Conservation (phyloP, 257 asterid species). For the Pogostemon cablin region DNA sequence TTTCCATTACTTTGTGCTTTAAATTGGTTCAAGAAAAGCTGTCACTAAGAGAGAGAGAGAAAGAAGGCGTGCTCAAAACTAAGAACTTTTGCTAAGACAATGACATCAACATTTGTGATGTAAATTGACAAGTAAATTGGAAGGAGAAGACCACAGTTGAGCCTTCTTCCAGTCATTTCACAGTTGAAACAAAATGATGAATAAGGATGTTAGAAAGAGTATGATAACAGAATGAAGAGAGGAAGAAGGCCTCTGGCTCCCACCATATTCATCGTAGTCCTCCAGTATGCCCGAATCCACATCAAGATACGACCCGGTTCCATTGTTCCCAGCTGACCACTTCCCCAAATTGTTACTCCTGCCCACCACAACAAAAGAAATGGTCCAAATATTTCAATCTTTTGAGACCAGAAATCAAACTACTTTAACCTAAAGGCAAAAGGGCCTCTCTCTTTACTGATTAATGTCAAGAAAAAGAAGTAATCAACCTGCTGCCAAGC, state of each 20-base stretch:
- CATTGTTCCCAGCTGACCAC: conserved; percentile 54
- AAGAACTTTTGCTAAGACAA: neutral
- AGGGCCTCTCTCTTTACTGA: neutral
- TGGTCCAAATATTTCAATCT: neutral
- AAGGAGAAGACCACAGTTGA: conserved; percentile 30
- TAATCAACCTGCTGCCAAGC: conserved; percentile 36
- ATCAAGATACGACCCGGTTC: conserved; percentile 41
- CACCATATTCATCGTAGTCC: conserved; percentile 56
- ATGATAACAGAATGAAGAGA: conserved; percentile 22
- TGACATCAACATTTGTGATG: conserved; percentile 36
- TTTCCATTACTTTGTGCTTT: no score
- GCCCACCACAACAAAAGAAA: conserved; percentile 14
- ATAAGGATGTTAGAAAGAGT: conserved; percentile 32
- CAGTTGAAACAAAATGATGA: conserved; percentile 33
- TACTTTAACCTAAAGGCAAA: conserved; percentile 5
- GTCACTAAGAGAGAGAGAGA: no score
- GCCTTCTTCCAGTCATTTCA: conserved; percentile 26
- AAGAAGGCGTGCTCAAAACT: neutral
- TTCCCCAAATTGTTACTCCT: conserved; percentile 63
- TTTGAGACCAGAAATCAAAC: neutral
- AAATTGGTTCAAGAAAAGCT: no score
- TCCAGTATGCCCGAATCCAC: conserved; percentile 51
- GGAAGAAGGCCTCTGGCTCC: conserved; percentile 29
- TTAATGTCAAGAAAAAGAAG: conserved; percentile 5
- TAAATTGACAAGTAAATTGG: conserved; percentile 15